These are phyloP conservation scores for Acacia confusa DNA, from an alignment of 306 rosid species.

Conservation along the genomic window DNA sequence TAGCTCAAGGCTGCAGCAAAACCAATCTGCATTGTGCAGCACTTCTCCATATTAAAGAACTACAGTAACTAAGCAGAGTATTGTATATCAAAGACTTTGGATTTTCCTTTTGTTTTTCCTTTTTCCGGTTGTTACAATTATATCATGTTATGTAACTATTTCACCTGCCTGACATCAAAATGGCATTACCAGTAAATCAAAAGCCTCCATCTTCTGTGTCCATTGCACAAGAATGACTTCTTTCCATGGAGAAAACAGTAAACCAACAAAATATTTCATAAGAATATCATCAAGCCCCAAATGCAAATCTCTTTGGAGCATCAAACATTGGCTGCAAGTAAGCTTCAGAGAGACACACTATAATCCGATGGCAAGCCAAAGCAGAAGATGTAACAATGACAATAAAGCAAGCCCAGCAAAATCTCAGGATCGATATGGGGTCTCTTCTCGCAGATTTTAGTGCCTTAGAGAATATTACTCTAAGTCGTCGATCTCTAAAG, in stretches of 20 bases:
- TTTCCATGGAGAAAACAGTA: not conserved
- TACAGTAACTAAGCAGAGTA: conserved; percentile 9
- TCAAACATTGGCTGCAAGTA: conserved; percentile 52
- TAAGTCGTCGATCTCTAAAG: conserved; percentile 72
- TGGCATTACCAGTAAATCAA: conserved; percentile 18
- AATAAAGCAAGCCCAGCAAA: conserved; percentile 67
- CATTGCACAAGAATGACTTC: conserved; percentile 25
- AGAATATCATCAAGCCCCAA: conserved; percentile 58
- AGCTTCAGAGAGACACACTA: conserved; percentile 67
- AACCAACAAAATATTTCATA: not conserved
- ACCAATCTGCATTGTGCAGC: conserved; percentile 1
- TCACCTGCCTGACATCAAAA: conserved; percentile 32
- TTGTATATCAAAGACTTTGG: not conserved
- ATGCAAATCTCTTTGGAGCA: conserved; percentile 64
- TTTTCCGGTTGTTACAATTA: not conserved
- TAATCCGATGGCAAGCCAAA: conserved; percentile 63
- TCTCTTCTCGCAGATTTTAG: conserved; percentile 65
- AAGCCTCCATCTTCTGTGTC: not conserved
- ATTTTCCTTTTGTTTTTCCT: not conserved
- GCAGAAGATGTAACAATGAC: conserved; percentile 59
- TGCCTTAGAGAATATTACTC: conserved; percentile 58
- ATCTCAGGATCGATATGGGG: conserved; percentile 58
- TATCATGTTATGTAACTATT: conserved; percentile 28
- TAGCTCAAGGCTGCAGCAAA: conserved; percentile 12
- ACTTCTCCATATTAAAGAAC: conserved; percentile 19